Evolutionary conservation across 768 basidiomycete species (phyloP).

Genomic region (Termitomyces sp.): DNA sequence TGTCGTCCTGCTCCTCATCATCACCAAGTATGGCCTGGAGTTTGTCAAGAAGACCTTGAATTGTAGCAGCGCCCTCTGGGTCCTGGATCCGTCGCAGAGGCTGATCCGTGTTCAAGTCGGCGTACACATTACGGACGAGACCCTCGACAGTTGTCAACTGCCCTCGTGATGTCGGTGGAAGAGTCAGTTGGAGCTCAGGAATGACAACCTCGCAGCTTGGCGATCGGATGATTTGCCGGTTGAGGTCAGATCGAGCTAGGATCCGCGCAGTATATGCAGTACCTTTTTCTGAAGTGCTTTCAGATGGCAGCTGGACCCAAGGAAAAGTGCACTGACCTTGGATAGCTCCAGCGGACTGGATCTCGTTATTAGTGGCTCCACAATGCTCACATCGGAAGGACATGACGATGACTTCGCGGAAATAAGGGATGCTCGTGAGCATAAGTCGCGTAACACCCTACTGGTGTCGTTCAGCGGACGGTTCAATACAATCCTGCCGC

Average conservation of each 20-base stretch:
- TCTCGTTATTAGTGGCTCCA: conserved; percentile 86
- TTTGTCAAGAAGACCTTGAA: conserved; percentile 68
- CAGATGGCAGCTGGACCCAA: background rate
- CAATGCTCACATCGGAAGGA: conserved; percentile 96
- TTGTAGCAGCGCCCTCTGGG: conserved; percentile 63
- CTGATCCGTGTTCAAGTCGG: conserved; percentile 79
- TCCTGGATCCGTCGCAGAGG: conserved; percentile 79
- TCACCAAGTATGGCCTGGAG: conserved; percentile 62
- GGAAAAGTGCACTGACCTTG: conserved; percentile 50
- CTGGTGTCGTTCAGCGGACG: conserved; percentile 19
- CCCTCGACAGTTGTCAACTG: conserved; percentile 98
- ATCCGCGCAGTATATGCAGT: conserved; percentile 77
- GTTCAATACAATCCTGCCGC: background rate
- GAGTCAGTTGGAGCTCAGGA: conserved; percentile 86
- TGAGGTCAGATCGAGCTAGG: conserved; percentile 67
- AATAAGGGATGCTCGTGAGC: conserved; percentile 92
- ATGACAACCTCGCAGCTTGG: conserved; percentile 75
- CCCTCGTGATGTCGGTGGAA: conserved; percentile 78
- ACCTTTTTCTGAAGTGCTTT: conserved; percentile 64
- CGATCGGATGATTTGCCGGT: conserved; percentile 93
- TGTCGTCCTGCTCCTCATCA: conserved; percentile 41
- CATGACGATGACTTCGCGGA: conserved; percentile 92
- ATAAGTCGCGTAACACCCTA: conserved; percentile 88
- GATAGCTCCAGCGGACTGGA: conserved; percentile 84
- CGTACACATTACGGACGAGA: conserved; percentile 73